Evolutionary conservation across 2,329 filamentous ascomycete species (phyloP), one percentile per base, ranked within the genome.

Genomic region (Cladophialophora carrionii): DNA sequence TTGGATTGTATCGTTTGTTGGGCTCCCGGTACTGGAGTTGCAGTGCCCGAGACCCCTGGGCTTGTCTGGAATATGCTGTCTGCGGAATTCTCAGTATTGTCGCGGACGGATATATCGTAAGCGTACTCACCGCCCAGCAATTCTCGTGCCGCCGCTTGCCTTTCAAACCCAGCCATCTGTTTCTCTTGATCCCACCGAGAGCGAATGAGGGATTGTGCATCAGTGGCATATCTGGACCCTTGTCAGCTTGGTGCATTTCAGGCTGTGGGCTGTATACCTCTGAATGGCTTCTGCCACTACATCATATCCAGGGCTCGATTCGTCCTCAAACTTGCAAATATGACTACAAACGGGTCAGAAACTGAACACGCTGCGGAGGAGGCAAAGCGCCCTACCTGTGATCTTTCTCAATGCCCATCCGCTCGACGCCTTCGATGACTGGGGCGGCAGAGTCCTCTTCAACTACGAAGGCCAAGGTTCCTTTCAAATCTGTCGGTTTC

Each of bases 391-490:
- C 51, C 56, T 29, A 66, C 64, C 64, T 67, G 73, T 91, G 88
- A n/a, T 85, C 86, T 7, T 87, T 87, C 70, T 91, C 88, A 64
- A 91, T 90, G n/a, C 88, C 88, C 75, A 88, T 90, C 69, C 89
- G 88, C 49, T 85, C 87, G 0, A 90, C 88, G 34, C 88, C 88
- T 5, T 88, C 87, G 14, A 90, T 78, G 61, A 86, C 84, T 0
- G 90, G 90, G 20, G 87, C 85, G 1, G 90, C 90, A 0, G 89
- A 91, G 54, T 80, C 80, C 61, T 89, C 82, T 64, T 91, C 88
- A 2, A 93, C 90, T 43, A 93, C 84, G 65, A 90, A 78, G 60
- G 83, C 74, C 6, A 79, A 87, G 0, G 86, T 86, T 1, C 85
- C 86, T 70, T 85, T 88, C 41, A 92, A 72, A 68, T 91, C 86